Base-by-base conservation (phyloP, 805 yeast genomes). In the Barnettozyma populi region DNA sequence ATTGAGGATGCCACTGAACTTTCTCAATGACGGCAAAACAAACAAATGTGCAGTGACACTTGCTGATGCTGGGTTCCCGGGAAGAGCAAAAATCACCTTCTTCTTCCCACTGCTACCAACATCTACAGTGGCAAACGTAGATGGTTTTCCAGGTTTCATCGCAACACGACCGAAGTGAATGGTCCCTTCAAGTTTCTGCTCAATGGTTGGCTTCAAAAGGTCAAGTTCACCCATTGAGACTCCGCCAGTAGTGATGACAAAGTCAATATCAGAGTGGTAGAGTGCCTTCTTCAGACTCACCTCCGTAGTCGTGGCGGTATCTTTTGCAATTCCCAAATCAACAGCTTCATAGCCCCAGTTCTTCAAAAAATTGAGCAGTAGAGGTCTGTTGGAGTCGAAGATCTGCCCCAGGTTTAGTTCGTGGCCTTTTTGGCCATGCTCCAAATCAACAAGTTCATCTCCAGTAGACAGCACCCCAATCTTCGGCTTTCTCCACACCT, bases 91-190 rank as follows among this genome's bases (percentile, higher is more conserved):
- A 1, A 77, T 66, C 4, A 65, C 56, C 45, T 64, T 72, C 6
- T 38, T 57, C 44, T 64, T 72, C 6, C 36, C 57, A 5, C 20
- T 39, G 2, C 56, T 57, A 9, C 51, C 47, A 14, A 48, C 35
- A 13, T 49, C 54, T 10, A 69, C 47, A 0, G 79, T 74, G 0
- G 80, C 82, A 64, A 76, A 77, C 1, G 82, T 77, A 2, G 79
- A 73, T 2, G 82, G 82, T 51, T 77, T 77, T 0, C 82, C 82
- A 1, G 82, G 82, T 52, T 77, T 77, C 79, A 77, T 77, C n/a
- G 70, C 69, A 7, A 77, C 80, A 37, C 82, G 60, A 5, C 82
- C 82, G 56, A 77, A 77, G 50, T 75, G 78, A 34, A 77, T 72
- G 0, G 50, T 54, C 1, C 80, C 82, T 0, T 63, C 61, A 16